Conservation (phyloP, 1,284 basidiomycete genomes). For the Peniophora sp. region DNA sequence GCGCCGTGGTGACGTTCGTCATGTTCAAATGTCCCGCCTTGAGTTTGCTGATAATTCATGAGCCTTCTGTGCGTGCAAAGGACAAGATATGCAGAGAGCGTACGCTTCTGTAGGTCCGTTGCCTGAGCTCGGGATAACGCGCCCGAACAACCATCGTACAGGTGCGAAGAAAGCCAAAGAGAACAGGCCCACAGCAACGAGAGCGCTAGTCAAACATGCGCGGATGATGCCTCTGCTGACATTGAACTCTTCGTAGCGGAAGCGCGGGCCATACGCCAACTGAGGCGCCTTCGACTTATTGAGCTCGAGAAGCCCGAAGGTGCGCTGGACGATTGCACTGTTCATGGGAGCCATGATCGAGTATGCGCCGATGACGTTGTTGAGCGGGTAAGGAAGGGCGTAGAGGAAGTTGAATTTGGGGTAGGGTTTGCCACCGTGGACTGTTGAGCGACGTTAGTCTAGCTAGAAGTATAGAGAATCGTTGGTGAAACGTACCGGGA, state of each 20-base stretch:
- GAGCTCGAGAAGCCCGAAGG: constrained; percentile 64
- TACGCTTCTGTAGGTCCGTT: constrained; percentile 58
- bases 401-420: constrained; percentile 35
- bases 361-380: constrained; percentile 42
- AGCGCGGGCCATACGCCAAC: constrained; percentile 51
- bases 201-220: constrained; percentile 33
- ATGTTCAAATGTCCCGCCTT: constrained; percentile 48
- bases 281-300: not conserved
- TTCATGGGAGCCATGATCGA: constrained; percentile 63
- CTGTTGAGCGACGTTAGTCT: too few species aligned
- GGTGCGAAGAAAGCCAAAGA: constrained; percentile 10
- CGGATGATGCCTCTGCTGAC: constrained; percentile 32
- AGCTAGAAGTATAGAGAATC: not conserved
- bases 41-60: constrained; percentile 32
- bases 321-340: constrained; percentile 68
- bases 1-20: constrained; percentile 49
- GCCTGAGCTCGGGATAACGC: constrained; percentile 45
- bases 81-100: constrained; percentile 10
- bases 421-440: constrained; percentile 11
- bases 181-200: constrained; percentile 20
- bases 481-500: constrained; percentile 35
- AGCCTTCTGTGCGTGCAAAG: not conserved
- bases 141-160: constrained; percentile 48
- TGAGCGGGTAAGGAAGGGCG: constrained; percentile 36
- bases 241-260: constrained; percentile 72